A percentile compares a stretch with the other conserved stretches of the same genome.
These are phyloP conservation scores for Starmerella floricola DNA, from an alignment of 805 yeast genomes.

Conservation along the genomic window DNA sequence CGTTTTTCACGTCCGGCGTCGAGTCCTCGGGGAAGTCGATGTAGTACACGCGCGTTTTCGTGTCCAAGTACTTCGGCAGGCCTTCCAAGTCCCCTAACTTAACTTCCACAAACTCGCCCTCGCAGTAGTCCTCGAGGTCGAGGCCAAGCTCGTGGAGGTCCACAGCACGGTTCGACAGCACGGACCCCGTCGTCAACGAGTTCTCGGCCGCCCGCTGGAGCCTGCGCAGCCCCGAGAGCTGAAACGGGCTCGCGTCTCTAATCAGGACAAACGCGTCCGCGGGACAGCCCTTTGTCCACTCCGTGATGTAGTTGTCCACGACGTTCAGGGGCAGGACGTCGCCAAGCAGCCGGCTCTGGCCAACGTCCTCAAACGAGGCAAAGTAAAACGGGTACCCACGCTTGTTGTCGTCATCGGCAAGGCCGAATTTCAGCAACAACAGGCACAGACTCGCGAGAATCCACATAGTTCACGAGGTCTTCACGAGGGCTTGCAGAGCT, in stretches of 20 bases:
- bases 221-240: conserved; percentile 12
- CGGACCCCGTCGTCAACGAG: conserved; percentile 21
- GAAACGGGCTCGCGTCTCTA: conserved; percentile 19
- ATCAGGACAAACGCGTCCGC: conserved; percentile 22
- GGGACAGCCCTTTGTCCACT: conserved; percentile 22
- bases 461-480: not conserved
- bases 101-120: conserved; percentile 14
- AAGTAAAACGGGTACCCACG: conserved; percentile 22
- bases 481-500: not conserved
- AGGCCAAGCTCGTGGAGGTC: conserved; percentile 21
- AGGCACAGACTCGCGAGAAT: not conserved
- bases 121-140: conserved; percentile 22
- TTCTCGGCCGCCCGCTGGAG: conserved; percentile 20
- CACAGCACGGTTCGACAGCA: conserved; percentile 16
- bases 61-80: conserved; percentile 12
- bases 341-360: conserved; percentile 8
- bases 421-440: no score
- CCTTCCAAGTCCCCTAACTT: conserved; percentile 1
- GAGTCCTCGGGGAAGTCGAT: conserved; percentile 17
- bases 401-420: not conserved
- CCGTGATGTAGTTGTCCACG: conserved; percentile 21
- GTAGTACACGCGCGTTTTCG: conserved; percentile 20
- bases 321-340: conserved; percentile 5
- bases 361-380: conserved; percentile 24
- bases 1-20: conserved; percentile 36